A percentile compares a stretch with the other conserved stretches of the same genome.
Conservation (phyloP, 345 rosid species). For the Linum trigynum region DNA sequence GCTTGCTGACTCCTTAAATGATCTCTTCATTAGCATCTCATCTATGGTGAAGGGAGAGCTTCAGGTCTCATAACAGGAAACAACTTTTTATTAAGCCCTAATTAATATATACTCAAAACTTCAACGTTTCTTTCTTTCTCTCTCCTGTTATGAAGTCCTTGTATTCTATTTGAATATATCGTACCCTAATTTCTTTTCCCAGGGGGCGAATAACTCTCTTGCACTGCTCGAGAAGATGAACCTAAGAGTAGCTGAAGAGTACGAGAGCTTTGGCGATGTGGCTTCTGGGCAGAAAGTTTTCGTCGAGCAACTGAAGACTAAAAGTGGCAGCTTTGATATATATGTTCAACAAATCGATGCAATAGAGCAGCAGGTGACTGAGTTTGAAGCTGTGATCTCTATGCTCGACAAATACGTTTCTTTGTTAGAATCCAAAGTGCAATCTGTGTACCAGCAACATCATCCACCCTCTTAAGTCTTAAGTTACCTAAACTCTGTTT, state of each 20-base stretch:
- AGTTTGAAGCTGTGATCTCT: conserved; percentile 68
- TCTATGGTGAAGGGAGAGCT: conserved; percentile 76
- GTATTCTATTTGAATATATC: background rate
- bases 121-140: background rate
- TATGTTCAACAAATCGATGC: conserved; percentile 63
- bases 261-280: conserved; percentile 62
- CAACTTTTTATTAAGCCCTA: background rate
- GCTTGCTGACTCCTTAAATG: conserved; percentile 53
- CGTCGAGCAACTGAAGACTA: conserved; percentile 65
- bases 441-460: conserved; percentile 20
- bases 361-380: conserved; percentile 67
- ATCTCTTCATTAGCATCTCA: conserved; percentile 57
- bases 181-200: background rate
- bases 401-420: conserved; percentile 70
- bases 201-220: conserved; percentile 62
- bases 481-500: background rate
- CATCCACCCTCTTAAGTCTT: conserved; percentile 9
- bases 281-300: conserved; percentile 63
- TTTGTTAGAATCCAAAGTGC: conserved; percentile 57
- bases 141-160: background rate
- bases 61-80: conserved; percentile 32
- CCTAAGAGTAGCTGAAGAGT: conserved; percentile 57
- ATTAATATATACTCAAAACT: background rate
- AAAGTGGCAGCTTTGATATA: conserved; percentile 59
- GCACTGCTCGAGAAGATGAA: conserved; percentile 90